phyloP scores from a whole-genome alignment of 768 basidiomycete species.

The Neoboletus brunneissimus region DNA sequence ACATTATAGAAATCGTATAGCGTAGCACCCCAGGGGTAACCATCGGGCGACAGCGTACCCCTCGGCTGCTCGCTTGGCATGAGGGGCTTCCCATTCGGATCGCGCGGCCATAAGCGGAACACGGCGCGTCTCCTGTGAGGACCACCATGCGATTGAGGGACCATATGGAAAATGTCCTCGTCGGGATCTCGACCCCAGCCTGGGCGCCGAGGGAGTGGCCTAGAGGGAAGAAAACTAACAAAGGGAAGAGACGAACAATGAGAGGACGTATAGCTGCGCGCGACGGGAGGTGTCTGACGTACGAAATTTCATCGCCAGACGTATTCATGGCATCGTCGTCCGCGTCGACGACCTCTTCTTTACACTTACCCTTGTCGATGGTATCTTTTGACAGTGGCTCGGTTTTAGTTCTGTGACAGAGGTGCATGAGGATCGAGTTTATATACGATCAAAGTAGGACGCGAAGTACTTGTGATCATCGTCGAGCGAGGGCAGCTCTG shows the following conservation, averaged over 20 bases:
- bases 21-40: slow-evolving; percentile 28
- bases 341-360: neutral
- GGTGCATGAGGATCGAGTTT: neutral
- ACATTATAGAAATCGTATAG: no score
- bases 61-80: neutral
- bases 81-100: slow-evolving; percentile 15
- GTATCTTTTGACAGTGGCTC: neutral
- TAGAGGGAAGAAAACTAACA: neutral
- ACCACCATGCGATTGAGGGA: neutral
- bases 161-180: slow-evolving; percentile 1
- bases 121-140: slow-evolving; percentile 12
- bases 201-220: neutral
- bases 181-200: slow-evolving; percentile 10
- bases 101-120: slow-evolving; percentile 28
- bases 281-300: neutral
- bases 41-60: slow-evolving; percentile 23
- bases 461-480: neutral
- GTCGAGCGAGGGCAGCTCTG: no score
- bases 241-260: neutral
- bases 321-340: neutral
- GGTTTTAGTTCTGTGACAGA: neutral
- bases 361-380: neutral
- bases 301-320: neutral
- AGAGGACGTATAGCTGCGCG: neutral
- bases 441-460: neutral